A percentile compares a stretch with the other conserved stretches of the same genome.
Conservation (phyloP, 2,329 filamentous ascomycete species). For the Rosellinia necatrix region DNA sequence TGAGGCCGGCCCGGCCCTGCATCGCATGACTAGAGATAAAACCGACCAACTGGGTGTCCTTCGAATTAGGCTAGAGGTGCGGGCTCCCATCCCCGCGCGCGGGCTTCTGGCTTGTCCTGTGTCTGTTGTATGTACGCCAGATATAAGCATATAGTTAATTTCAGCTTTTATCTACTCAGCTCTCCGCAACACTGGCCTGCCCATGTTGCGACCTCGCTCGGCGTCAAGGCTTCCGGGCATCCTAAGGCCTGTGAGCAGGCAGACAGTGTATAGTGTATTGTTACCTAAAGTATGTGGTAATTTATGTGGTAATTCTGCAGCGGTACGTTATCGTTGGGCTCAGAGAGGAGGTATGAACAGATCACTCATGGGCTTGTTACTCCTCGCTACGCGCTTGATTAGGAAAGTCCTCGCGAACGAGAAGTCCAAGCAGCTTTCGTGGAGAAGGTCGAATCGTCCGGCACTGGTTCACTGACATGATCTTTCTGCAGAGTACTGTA, state of each 20-base stretch:
- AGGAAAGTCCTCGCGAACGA: conserved; percentile 16
- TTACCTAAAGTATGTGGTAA: too few relatives aligned
- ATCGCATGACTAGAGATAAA: conserved; percentile 18
- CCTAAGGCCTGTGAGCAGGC: background rate
- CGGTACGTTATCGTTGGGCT: background rate
- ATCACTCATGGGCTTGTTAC: too few relatives aligned
- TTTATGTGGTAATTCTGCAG: too few relatives aligned
- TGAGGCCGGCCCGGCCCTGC: conserved; percentile 16
- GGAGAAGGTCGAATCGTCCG: background rate
- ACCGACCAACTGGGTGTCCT: conserved; percentile 7
- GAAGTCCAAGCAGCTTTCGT: conserved; percentile 1
- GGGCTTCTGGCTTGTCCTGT: too few relatives aligned
- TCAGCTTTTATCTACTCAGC: conserved; percentile 17
- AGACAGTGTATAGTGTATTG: too few relatives aligned
- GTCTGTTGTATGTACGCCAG: background rate
- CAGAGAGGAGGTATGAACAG: background rate
- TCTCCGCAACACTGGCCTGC: background rate
- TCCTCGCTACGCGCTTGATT: too few relatives aligned
- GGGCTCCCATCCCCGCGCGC: background rate
- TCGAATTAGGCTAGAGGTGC: background rate
- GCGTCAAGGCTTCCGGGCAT: background rate
- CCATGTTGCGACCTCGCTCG: background rate
- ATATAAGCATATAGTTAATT: background rate
- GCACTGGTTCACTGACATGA: background rate
- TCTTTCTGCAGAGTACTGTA: too few relatives aligned